phyloP scores from a whole-genome alignment of 306 rosid species.

The Bauhinia variegata region DNA sequence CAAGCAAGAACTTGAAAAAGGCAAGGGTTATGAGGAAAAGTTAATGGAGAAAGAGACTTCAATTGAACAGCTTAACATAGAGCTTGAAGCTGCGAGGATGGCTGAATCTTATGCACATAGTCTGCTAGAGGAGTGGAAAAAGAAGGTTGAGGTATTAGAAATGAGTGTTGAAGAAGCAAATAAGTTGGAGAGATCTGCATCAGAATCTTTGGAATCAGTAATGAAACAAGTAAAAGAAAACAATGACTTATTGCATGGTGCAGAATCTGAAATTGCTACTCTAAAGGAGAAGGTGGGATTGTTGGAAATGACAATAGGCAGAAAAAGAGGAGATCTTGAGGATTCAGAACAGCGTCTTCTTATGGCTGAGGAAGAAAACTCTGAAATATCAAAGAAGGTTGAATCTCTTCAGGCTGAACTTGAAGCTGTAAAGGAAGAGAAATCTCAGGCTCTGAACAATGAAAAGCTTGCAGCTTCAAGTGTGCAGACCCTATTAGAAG shows the following conservation, averaged over 20 bases:
- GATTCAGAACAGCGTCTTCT: conserved; percentile 61
- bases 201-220: conserved; percentile 74
- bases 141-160: conserved; percentile 68
- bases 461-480: conserved; percentile 83
- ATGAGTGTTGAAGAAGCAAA: conserved; percentile 63
- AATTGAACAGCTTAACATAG: conserved; percentile 79
- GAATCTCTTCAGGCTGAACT: conserved; percentile 63
- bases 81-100: conserved; percentile 86
- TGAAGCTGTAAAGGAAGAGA: conserved; percentile 69
- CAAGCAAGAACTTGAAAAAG: conserved; percentile 64
- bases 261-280: conserved; percentile 70
- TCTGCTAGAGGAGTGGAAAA: conserved; percentile 71
- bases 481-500: conserved; percentile 76
- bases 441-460: conserved; percentile 70
- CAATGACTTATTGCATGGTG: conserved; percentile 66
- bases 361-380: conserved; percentile 61
- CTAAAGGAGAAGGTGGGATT: conserved; percentile 77
- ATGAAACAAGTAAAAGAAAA: conserved; percentile 73
- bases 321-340: conserved; percentile 74
- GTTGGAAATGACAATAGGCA: conserved; percentile 74
- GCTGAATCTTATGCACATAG: conserved; percentile 80
- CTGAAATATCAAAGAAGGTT: conserved; percentile 56
- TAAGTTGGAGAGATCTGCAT: conserved; percentile 81
- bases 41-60: conserved; percentile 61
- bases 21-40: conserved; percentile 53